phyloP scores from a whole-genome alignment of 495 filamentous ascomycete species.

The Trichoderma gamsii region DNA sequence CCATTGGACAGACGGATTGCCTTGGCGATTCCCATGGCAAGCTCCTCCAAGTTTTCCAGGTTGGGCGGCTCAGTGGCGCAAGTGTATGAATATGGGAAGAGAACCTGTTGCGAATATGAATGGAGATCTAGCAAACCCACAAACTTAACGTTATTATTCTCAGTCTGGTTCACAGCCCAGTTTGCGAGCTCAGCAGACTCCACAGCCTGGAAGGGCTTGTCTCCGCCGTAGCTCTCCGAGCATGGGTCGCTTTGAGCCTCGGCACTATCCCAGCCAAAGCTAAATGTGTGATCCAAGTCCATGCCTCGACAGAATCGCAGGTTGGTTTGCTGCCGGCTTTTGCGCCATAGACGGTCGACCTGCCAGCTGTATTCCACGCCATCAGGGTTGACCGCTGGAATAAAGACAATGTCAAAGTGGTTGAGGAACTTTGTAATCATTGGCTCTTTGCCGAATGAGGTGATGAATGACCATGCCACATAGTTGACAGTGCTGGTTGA shows the following conservation, averaged over 20 bases:
- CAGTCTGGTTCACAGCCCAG: conserved; percentile 81
- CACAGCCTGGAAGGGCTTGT: conserved; percentile 72
- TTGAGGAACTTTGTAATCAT: conserved; percentile 70
- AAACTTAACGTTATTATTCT: conserved; percentile 61
- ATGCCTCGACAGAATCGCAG: conserved; percentile 79
- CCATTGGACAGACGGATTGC: conserved; percentile 72
- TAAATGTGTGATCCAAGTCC: conserved; percentile 82
- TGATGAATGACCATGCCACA: conserved; percentile 82
- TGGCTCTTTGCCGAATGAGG: conserved; percentile 61
- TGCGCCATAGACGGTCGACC: conserved; percentile 87
- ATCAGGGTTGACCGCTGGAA: conserved; percentile 88
- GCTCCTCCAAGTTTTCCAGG: conserved; percentile 83
- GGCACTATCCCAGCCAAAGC: conserved; percentile 74
- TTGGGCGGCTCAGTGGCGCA: conserved; percentile 73
- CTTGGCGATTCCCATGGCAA: conserved; percentile 84
- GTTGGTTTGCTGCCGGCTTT: conserved; percentile 81
- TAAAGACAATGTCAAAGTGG: conserved; percentile 73
- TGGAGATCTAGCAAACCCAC: conserved; percentile 86
- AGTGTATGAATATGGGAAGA: conserved; percentile 87
- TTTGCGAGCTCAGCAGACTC: conserved; percentile 71
- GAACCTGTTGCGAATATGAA: conserved; percentile 90
- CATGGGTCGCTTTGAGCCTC: conserved; percentile 71
- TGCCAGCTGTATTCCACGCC: conserved; percentile 94
- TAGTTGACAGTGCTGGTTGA: conserved; percentile 89
- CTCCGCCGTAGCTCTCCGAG: conserved; percentile 84